These are phyloP conservation scores for Carex myosuroides DNA, from an alignment of 176 grass and related monocot genomes.

Conservation along the genomic window DNA sequence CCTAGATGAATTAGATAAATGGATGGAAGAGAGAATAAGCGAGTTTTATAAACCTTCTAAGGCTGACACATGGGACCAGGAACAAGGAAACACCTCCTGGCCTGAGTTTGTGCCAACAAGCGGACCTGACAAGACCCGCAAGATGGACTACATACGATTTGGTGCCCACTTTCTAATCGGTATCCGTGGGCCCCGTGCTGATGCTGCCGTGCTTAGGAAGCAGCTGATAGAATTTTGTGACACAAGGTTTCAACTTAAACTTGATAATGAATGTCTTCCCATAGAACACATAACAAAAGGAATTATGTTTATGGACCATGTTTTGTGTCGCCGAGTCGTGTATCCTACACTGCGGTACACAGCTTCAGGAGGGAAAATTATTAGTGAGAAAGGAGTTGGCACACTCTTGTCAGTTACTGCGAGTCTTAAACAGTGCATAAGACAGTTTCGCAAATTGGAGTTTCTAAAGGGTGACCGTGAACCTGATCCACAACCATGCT, in stretches of 20 bases:
- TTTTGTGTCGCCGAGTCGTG: constrained; percentile 83
- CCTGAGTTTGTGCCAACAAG: constrained; percentile 94
- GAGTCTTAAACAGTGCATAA: constrained; percentile 92
- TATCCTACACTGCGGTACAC: constrained; percentile 91
- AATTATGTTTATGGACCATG: constrained; percentile 96
- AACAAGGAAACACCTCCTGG: constrained; percentile 90
- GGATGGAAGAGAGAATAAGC: constrained; percentile 75
- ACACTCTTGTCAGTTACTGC: constrained; percentile 89
- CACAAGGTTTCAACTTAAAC: constrained; percentile 62
- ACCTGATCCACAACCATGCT: constrained; percentile 94
- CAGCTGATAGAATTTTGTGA: constrained; percentile 89
- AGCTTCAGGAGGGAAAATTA: constrained; percentile 91
- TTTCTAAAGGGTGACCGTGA: constrained; percentile 93
- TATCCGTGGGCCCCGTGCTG: constrained; percentile 71
- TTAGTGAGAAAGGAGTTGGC: constrained; percentile 94
- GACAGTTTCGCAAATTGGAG: constrained; percentile 78
- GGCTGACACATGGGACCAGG: constrained; percentile 55
- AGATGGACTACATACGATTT: constrained; percentile 84
- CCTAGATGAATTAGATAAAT: constrained; percentile 89
- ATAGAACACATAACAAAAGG: constrained; percentile 99
- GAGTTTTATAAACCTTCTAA: constrained; percentile 85
- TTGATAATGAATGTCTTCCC: constrained; percentile 82
- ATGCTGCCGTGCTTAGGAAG: constrained; percentile 75
- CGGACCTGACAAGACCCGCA: constrained; percentile 85
- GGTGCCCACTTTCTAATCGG: constrained; percentile 88